Evolutionary conservation across 1,284 basidiomycete species (phyloP).

Genomic region (Marasmius tenuissimus): DNA sequence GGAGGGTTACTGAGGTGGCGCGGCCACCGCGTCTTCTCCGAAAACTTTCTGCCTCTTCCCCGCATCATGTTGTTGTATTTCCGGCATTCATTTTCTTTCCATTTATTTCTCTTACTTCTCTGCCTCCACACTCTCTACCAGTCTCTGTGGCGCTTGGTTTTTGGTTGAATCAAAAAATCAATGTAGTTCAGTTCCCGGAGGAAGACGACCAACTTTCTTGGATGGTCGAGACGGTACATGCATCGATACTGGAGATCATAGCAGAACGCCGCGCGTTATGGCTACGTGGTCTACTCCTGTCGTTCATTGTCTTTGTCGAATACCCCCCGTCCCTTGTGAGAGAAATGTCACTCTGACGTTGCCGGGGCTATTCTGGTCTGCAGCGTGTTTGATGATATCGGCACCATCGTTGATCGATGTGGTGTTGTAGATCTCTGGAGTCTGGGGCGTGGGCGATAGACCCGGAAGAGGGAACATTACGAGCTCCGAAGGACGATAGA

Average conservation of each 20-base stretch:
- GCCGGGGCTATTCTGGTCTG: constrained; percentile 29
- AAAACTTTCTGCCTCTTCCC: constrained; percentile 7
- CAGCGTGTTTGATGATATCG: constrained; percentile 25
- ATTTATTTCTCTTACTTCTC: constrained; percentile 19
- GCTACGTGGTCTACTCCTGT: not conserved
- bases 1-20: constrained; percentile 52
- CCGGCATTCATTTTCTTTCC: not conserved
- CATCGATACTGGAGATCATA: not conserved
- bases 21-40: not conserved
- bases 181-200: constrained; percentile 6
- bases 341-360: constrained; percentile 44
- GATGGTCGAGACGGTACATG: not conserved
- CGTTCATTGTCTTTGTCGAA: constrained; percentile 3
- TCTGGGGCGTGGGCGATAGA: not conserved
- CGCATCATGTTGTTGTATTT: constrained; percentile 9
- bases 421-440: not conserved
- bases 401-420: constrained; percentile 16
- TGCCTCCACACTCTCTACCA: constrained; percentile 22
- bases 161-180: constrained; percentile 15
- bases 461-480: not conserved
- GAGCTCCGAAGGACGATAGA: constrained; percentile 3
- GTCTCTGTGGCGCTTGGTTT: not conserved
- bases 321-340: constrained; percentile 23
- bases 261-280: not conserved
- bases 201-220: not conserved